A percentile compares a stretch with the other conserved stretches of the same genome.
These are phyloP conservation scores for Glonium stellatum DNA, from an alignment of 495 filamentous ascomycete species.

Conservation along the genomic window DNA sequence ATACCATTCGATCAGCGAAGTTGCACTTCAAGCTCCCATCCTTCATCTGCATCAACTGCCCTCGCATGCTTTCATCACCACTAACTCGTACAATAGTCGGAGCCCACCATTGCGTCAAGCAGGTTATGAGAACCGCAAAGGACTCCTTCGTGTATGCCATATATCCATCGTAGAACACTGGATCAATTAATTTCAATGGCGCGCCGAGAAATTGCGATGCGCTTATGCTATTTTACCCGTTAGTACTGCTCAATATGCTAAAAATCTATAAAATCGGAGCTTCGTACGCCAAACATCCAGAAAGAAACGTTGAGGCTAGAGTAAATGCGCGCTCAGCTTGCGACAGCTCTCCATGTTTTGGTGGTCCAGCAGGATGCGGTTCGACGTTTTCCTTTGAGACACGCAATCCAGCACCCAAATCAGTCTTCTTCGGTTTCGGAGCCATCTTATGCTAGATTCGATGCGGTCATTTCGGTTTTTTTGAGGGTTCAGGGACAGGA, in stretches of 20 bases:
- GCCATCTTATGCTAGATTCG: constrained; percentile 4
- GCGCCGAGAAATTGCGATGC: constrained; percentile 39
- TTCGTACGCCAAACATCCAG: constrained; percentile 35
- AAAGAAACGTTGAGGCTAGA: constrained; percentile 37
- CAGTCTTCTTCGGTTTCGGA: constrained; percentile 17
- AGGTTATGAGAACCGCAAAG: constrained; percentile 39
- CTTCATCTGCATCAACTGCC: constrained; percentile 35
- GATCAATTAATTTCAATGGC: constrained; percentile 38
- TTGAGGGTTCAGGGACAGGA: neutral
- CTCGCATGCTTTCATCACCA: constrained; percentile 37
- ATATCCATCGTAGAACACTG: constrained; percentile 37
- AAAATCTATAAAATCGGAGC: neutral
- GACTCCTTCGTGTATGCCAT: constrained; percentile 42
- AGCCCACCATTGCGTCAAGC: constrained; percentile 39
- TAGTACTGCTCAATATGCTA: neutral
- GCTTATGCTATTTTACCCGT: constrained; percentile 27
- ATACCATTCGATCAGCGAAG: constrained; percentile 36
- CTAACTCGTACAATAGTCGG: constrained; percentile 38
- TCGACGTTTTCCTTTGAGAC: constrained; percentile 31
- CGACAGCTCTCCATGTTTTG: constrained; percentile 33
- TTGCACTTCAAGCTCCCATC: constrained; percentile 38
- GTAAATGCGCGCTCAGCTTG: constrained; percentile 39
- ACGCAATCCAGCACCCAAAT: constrained; percentile 29
- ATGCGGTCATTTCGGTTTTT: neutral
- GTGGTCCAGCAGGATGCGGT: constrained; percentile 35